Base-by-base conservation (phyloP, 2,329 filamentous ascomycete genomes). In the Eutypella sp. region DNA sequence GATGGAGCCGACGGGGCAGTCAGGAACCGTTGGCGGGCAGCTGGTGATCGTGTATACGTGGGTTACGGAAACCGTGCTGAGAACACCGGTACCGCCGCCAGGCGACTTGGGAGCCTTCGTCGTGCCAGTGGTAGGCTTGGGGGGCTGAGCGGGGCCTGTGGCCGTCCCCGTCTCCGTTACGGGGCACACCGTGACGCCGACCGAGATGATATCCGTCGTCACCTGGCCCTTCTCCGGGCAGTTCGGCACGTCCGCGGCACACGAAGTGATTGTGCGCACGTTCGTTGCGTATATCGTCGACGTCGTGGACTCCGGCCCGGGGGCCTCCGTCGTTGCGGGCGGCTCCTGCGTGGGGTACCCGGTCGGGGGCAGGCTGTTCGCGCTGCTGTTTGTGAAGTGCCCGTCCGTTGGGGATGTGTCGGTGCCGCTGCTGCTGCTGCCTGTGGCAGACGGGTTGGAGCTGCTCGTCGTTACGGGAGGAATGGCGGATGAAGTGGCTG, bases 21-120 rank as follows among this genome's bases (percentile, higher is more conserved):
- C 51, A 15, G 56, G 60, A 8, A 60, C 54, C 19, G 50, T 54
- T 4, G 60, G 47, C n/a, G 52, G 51, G 53, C 61, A 62, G 16
- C 58, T 57, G 23, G 58, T 69, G 39, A 66, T 55, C 42, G 68
- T 67, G 47, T 58, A 57, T 10, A 47, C 52, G 40, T 55, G 55
- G 18, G 57, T 61, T 24, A 52, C 43, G 46, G 57, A 57, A 42
- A 60, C 41, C 24, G 61, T 62, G 20, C 56, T 58, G 16, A 58
- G 61, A 7, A 57, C 60, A 38, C 47, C 50, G 16, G 59, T 62
- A 7, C 57, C 60, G 40, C 47, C 50, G 20, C 38, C 37, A 18
- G 38, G 31, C 33, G 11, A 40, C 16, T 40, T 29, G 25, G 53
- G 44, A 10, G 19, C n/a, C 13, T 24, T 31, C 5, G 44, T 5